Base-by-base conservation (phyloP, 495 filamentous ascomycete species). In the Glonium stellatum region DNA sequence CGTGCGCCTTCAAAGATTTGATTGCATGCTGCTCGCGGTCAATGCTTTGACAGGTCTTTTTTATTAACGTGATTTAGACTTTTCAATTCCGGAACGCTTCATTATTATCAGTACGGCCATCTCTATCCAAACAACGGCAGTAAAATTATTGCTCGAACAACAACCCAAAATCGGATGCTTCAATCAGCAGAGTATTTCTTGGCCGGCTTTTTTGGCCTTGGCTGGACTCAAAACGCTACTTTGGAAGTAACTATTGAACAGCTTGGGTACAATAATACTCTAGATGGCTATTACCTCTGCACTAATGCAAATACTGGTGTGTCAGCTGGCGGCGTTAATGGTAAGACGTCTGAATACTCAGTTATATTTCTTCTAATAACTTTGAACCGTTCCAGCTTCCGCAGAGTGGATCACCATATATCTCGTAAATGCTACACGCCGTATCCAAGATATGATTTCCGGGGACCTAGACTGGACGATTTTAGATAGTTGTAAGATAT, bases 131-230 rank as follows among this genome's bases (percentile, higher is more conserved):
- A 84, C 50, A 78, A 82, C 4, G 74, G 75, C n/a, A 79, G 75
- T 57, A 84, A 84, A 68, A 80, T 86, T 44, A 78, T 86, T 53
- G 82, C 76, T 15, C 76, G 84, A 21, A 84, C 82, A 0, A 85
- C 82, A 5, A 80, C 82, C 4, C 72, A 81, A 60, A 75, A 79
- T 41, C 73, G 81, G 1, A 80, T 83, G 78, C 59, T 74, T 12
- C 70, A 76, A 52, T 70, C 66, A 53, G 71, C 72, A 0, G 76
- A 81, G 62, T 73, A 80, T 65, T 78, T 80, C 66, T 49, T 79
- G 21, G 70, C 78, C 12, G 79, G 78, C 50, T 83, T 84, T 73
- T 85, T 85, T 66, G 81, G 82, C 0, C 75, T 84, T 4, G 73
- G 78, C 27, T 86, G 82, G 82, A 70, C 73, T 4, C 64, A 76